Base-by-base conservation (phyloP, 2,329 filamentous ascomycete genomes). In the Alternaria arbusti region DNA sequence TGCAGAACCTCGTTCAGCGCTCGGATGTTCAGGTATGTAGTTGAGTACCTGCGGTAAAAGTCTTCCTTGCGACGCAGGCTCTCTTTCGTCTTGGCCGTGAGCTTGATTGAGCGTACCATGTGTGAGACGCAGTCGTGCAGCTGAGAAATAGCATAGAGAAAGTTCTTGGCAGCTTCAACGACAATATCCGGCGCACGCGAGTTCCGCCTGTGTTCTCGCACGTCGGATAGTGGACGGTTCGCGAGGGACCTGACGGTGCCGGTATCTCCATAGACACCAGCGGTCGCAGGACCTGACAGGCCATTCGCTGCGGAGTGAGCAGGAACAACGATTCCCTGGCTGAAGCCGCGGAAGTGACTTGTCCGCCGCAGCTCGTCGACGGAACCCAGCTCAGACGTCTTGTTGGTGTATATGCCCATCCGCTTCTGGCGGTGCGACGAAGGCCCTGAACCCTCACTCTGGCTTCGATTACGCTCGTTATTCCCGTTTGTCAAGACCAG, bases 391-490 rank as follows among this genome's bases (percentile, higher is more conserved):
- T 86, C 87, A 11, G 83, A 84, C 22, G 84, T 84, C 71, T 88
- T 87, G 71, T 84, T 84, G 49, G 84, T 85, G 32, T 89, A 83
- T 54, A 89, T 84, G 23, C 87, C 88, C 84, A 89, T 88, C 17
- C 88, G 84, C 70, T 88, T 87, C 63, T 83, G 84, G 25, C 86
- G 85, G 28, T 82, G 77, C 74, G 83, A 82, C 76, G 86, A 74
- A 80, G 85, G 69, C 1, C 79, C 78, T 6, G 87, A 83, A 22
- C 87, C 87, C 75, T 90, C 88, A 65, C 88, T 90, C 64, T 89
- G 86, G 71, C 87, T 90, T 68, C 88, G 81, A 66, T 85, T 88
- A 10, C 90, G 86, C 76, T 94, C 91, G 67, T 89, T 91, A 26
- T 87, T 65, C 13, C 71, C 84, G 67, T 86, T 95, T 17, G 88